A percentile compares a stretch with the other conserved stretches of the same genome.
Conservation (phyloP, 2,329 filamentous ascomycete species). For the Fusarium agapanthi region DNA sequence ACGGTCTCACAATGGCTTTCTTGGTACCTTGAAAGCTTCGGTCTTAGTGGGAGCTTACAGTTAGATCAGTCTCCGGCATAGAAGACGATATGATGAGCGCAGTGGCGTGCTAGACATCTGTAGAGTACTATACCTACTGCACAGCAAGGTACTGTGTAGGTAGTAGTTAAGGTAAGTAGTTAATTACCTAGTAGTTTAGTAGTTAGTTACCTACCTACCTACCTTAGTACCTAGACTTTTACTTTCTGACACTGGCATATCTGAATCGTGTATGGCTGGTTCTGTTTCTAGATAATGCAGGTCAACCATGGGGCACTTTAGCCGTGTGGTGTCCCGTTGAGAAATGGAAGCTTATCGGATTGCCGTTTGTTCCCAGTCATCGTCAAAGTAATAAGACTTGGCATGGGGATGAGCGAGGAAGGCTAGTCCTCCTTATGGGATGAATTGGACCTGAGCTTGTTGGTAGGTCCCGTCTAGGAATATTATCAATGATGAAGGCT, state of each 20-base stretch:
- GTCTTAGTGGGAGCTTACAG: background rate
- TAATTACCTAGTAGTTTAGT: too few species aligned
- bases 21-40: background rate
- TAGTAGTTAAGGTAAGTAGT: too few species aligned
- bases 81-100: constrained; percentile 14
- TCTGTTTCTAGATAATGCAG: constrained; percentile 32
- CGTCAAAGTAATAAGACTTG: background rate
- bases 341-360: constrained; percentile 9
- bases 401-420: background rate
- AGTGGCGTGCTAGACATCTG: constrained; percentile 27
- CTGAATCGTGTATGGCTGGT: constrained; percentile 18
- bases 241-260: constrained; percentile 15
- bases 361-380: constrained; percentile 6
- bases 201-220: background rate
- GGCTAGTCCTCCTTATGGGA: background rate
- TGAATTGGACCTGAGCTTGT: background rate
- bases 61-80: background rate
- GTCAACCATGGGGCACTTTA: constrained; percentile 11
- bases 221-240: background rate
- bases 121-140: background rate
- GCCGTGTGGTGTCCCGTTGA: constrained; percentile 12
- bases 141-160: background rate
- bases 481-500: background rate
- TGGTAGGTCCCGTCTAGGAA: background rate
- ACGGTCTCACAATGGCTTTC: constrained; percentile 27